These are phyloP conservation scores for Ogataea trehaloabstinens DNA, from an alignment of 805 yeast genomes.

Conservation along the genomic window DNA sequence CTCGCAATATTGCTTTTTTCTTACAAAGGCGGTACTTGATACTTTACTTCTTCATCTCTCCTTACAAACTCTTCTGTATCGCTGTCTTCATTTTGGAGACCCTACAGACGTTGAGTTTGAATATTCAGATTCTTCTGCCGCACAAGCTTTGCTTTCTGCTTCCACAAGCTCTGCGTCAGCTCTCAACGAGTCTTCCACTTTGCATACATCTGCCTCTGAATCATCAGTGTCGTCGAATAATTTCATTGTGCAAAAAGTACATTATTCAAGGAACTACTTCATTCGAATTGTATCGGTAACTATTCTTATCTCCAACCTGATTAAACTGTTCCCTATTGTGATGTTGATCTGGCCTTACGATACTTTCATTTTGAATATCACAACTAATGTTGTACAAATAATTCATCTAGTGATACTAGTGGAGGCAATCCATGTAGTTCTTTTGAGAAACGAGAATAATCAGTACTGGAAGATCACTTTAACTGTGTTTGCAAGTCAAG, in stretches of 20 bases:
- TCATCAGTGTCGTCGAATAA: conserved; percentile 12
- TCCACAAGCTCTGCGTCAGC: conserved; percentile 5
- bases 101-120: conserved; percentile 21
- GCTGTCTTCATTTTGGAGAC: conserved; percentile 32
- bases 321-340: conserved; percentile 82
- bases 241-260: conserved; percentile 23
- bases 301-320: conserved; percentile 70
- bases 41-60: conserved; percentile 20
- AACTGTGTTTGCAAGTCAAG: conserved; percentile 25
- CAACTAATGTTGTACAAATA: conserved; percentile 31
- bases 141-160: conserved; percentile 1
- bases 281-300: conserved; percentile 58
- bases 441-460: conserved; percentile 23
- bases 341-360: conserved; percentile 98
- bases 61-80: conserved; percentile 34
- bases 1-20: conserved; percentile 56
- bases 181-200: conserved; percentile 6
- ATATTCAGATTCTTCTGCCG: conserved; percentile 7
- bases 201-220: neutral
- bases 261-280: conserved; percentile 33
- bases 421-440: conserved; percentile 33
- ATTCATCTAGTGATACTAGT: conserved; percentile 31
- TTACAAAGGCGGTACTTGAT: conserved; percentile 45
- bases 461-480: conserved; percentile 30
- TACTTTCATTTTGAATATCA: conserved; percentile 50